Percentiles rank a stretch among this genome's conserved stretches.
Evolutionary conservation across 208 protist genomes (phyloP).

Genomic region (Acanthamoeba castellanii): DNA sequence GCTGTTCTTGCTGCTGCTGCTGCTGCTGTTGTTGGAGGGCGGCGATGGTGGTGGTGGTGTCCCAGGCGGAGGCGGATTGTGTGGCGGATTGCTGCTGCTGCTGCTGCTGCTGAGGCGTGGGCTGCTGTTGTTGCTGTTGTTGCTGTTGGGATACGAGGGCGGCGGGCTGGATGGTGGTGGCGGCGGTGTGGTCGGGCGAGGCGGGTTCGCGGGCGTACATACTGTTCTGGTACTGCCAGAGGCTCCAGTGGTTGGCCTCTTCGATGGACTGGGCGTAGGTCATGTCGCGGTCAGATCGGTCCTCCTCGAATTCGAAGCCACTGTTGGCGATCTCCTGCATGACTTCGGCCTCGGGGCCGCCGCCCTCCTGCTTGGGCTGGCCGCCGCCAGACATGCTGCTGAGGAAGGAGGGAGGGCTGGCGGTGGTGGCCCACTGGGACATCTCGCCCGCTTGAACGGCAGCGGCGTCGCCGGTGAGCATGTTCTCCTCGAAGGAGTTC

Average conservation of each 20-base stretch:
- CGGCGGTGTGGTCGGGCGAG: background rate
- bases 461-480: background rate
- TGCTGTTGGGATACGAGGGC: background rate
- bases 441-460: background rate
- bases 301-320: background rate
- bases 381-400: background rate
- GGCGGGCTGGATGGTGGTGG: background rate
- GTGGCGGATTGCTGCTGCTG: too few species aligned
- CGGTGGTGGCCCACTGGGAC: background rate
- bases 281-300: background rate
- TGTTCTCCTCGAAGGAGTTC: background rate
- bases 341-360: background rate
- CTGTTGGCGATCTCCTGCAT: background rate
- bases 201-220: background rate
- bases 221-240: constrained; percentile 16
- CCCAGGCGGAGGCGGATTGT: too few species aligned
- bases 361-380: background rate
- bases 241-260: constrained; percentile 61
- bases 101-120: too few species aligned
- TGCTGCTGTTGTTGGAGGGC: too few species aligned
- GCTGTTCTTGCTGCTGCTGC: too few species aligned
- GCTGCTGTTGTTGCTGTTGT: too few species aligned
- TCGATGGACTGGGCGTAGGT: constrained; percentile 36
- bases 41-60: too few species aligned
- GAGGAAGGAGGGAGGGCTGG: constrained; percentile 26